Evolutionary conservation across 805 yeast species (phyloP), one percentile per base, ranked within the genome.

Genomic region (Kazachstania africana): DNA sequence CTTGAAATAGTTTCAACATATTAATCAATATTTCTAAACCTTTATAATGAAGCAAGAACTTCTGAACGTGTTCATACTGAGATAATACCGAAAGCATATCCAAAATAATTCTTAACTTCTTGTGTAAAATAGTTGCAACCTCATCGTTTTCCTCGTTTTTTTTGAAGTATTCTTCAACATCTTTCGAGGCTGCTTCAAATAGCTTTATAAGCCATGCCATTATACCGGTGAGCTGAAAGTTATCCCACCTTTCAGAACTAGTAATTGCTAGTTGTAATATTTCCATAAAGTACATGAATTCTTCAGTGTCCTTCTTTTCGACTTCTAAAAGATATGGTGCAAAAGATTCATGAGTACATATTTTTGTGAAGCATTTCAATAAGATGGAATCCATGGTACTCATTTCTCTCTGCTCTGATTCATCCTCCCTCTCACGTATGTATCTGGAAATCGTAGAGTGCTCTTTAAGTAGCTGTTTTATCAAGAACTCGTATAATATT

Each of bases 141-240:
- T 52, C 45, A 5, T 43, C 46, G 14, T 36, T 31, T 6, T 44
- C 47, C n/a, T 28, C 17, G 3, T 32, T 18, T 3, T 28, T 24
- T 10, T 39, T 28, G 35, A 61, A 59, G 33, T 52, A 56, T 0
- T 32, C 29, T 12, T 43, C 42, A 0, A 54, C 38, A 13, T 45
- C 44, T 1, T 26, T 19, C 3, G 47, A 32, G 0, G 51, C 23
- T 8, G 35, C 35, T 28, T 53, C 52, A 23, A 59, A 52, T 13
- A 57, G 37, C 27, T 50, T 52, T 34, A 47, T 55, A 18, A 51
- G 48, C 67, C 67, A 63, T 5, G 60, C 46, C 47, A 63, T 46
- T 1, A 63, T 50, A 12, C 50, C 57, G 0, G 62, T 61, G 3
- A 62, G 38, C 22, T 62, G 55, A 33, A 49, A 55, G 15, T 54